Base-by-base conservation (phyloP, 495 filamentous ascomycete genomes). In the Parachaetomium inaequale region DNA sequence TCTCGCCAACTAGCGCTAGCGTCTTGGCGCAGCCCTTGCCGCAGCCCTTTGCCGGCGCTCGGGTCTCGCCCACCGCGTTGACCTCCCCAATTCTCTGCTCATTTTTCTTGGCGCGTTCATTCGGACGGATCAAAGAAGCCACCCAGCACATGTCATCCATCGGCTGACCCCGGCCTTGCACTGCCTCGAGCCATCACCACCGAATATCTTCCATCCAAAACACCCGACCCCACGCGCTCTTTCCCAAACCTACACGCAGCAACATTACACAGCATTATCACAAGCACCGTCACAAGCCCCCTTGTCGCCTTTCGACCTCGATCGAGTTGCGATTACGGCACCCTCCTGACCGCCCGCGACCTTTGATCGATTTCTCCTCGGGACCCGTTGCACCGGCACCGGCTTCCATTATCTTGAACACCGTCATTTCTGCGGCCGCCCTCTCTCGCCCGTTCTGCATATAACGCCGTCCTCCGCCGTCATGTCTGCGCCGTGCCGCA, bases 401-500 rank as follows among this genome's bases (percentile, higher is more conserved):
- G n/a, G 19, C 42, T 23, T 29, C 26, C 47, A 31, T 17, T 31
- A 17, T 50, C 26, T 28, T n/a, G 19, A 46, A 5, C 42, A 46
- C 19, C 17, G 12, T 29, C 21, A 4, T n/a, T 25, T 7, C 5
- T 7, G 7, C n/a, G 19, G 14, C 19, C 28, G 1, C 34, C 17
- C 10, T 42, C 50, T 38, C 29, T 7, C 2, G 6, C 50, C 12
- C 28, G 1, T 19, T n/a, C 26, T 23, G 15, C 58, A 7, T 29
- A 21, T 25, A 15, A 34, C 42, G 7, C 15, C 58, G 14, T 19
- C 17, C 38, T 32, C 11, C 26, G 50, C 50, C 36, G 31, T 49
- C 59, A 62, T 62, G 59, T 56, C 53, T 38, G 42, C 42, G 12
- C 51, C 43, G 28, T 40, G 43, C 51, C 51, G 59, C 52, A 62